Evolutionary conservation across 805 yeast genomes (phyloP).

Genomic region (Pichia exigua): DNA sequence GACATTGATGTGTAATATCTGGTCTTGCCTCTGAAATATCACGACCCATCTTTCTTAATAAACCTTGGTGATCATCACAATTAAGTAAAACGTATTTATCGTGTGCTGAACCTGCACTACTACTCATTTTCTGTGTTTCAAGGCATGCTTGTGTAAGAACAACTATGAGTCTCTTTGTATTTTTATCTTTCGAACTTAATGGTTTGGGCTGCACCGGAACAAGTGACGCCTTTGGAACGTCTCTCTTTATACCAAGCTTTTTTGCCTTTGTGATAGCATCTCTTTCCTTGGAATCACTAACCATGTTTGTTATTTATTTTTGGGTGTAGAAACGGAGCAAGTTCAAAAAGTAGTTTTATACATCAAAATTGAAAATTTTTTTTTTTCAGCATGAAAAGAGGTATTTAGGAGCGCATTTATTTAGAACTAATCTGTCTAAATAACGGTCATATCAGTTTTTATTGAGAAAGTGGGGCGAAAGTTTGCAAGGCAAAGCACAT

Average conservation of each 20-base stretch:
- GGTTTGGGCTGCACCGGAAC: slow-evolving; percentile 85
- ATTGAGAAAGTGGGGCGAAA: too few species aligned
- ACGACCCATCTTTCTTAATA: slow-evolving; percentile 90
- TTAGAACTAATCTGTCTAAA: neutral
- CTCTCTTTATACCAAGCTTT: slow-evolving; percentile 14
- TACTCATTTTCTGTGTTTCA: slow-evolving; percentile 85
- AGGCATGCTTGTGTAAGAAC: slow-evolving; percentile 95
- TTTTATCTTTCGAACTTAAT: slow-evolving; percentile 76
- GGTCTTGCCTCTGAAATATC: slow-evolving; percentile 98
- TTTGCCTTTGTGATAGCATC: slow-evolving; percentile 28
- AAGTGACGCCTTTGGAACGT: slow-evolving; percentile 49
- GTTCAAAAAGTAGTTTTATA: neutral
- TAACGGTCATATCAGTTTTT: too few species aligned
- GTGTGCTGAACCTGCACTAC: slow-evolving; percentile 63
- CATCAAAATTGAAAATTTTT: neutral
- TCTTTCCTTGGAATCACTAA: slow-evolving; percentile 41
- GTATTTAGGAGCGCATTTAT: neutral
- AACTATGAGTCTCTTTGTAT: slow-evolving; percentile 79
- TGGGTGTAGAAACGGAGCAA: neutral
- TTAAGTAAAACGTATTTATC: slow-evolving; percentile 90
- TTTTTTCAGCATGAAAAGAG: neutral
- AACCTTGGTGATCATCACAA: slow-evolving; percentile 98
- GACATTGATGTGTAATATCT: slow-evolving; percentile 98
- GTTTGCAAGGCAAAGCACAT: too few species aligned
- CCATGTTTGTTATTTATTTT: slow-evolving; percentile 26